These are phyloP conservation scores for Malus sylvestris DNA, from an alignment of 306 rosid species.

Conservation along the genomic window DNA sequence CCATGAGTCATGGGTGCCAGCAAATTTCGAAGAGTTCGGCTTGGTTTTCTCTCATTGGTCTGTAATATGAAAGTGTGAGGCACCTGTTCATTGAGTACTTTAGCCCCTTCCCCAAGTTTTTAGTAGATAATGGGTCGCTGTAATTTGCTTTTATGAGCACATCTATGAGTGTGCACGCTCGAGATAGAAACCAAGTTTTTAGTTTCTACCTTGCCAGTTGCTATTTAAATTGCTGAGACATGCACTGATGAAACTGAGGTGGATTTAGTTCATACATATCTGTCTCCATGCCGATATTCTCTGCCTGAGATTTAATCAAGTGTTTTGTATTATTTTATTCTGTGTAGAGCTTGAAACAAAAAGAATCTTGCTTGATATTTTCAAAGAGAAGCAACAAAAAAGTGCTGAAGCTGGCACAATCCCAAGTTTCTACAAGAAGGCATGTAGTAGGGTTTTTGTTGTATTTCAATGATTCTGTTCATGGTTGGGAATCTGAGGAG, in stretches of 20 bases:
- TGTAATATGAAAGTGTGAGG: background rate
- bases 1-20: background rate
- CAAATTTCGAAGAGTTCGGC: background rate
- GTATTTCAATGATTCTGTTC: background rate
- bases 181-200: background rate
- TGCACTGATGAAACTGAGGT: background rate
- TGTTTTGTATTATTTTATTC: background rate
- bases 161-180: background rate
- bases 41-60: background rate
- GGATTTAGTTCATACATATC: background rate
- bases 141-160: background rate
- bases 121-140: background rate
- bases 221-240: background rate
- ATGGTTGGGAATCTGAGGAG: background rate
- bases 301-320: background rate
- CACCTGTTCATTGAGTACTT: background rate
- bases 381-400: conserved; percentile 93
- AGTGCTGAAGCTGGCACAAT: conserved; percentile 85
- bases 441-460: conserved; percentile 20
- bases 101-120: background rate
- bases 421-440: conserved; percentile 99
- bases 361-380: conserved; percentile 93
- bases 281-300: background rate
- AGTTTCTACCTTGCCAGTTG: background rate
- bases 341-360: conserved; percentile 92